Base-by-base conservation (phyloP, 371 early-diverging fungal genomes). In the Mortierella sp. region DNA sequence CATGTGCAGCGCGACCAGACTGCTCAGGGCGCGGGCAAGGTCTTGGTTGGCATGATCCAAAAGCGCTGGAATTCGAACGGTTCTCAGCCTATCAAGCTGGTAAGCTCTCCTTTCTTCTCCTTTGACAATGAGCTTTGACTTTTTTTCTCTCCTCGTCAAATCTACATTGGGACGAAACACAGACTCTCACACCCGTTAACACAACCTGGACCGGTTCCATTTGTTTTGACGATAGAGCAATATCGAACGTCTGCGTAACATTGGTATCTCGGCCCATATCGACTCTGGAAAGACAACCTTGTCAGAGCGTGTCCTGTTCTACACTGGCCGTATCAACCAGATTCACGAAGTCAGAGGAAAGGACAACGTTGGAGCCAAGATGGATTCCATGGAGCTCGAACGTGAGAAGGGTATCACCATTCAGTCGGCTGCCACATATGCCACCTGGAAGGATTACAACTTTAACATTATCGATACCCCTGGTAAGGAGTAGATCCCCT, bases 351-450 rank as follows among this genome's bases (percentile, higher is more conserved):
- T 99, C 51, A 94, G 96, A 66, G 98, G 98, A 58, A 95, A 94
- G 83, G 98, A 99, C 84, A 92, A 93, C 81, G 97, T 98, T 25
- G 99, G 99, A 63, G 99, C 99, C 21, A 98, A 95, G 81, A 98
- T 99, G 98, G 99, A 99, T 84, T 97, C 95, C 57, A 98, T 99
- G 98, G 98, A 98, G 57, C 88, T 97, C 52, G 99, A 99, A 86
- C 89, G 98, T 72, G 98, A 98, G 82, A 95, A 96, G 86, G 97
- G 96, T 62, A 96, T 96, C 70, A 96, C 96, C 55, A 96, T 96
- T 71, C 94, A 95, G 84, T 91, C 92, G 26, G 96, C 96, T 23
- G 95, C 96, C 23, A 95, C 96, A 19, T 94, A 92, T 82, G 91
- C 92, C 11, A 81, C 86, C 45, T 96, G 96, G 95, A 76, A 81